Base-by-base conservation (phyloP, 371 early-diverging fungal genomes). In the Mucor indicus region DNA sequence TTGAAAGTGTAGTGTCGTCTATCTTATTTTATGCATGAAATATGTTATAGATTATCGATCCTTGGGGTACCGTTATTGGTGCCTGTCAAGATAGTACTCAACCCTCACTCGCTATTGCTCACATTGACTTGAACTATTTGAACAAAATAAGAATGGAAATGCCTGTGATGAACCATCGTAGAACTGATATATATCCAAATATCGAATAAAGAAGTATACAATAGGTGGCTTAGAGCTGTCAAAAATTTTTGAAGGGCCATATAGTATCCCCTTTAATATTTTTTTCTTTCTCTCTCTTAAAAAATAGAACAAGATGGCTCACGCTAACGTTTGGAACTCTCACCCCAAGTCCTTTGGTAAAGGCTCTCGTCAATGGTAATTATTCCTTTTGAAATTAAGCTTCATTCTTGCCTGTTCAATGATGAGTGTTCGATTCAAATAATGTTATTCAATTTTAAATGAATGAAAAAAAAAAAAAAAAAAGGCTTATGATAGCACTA, bases 341-440 rank as follows among this genome's bases (percentile, higher is more conserved):
- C 93, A 86, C 83, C 96, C 97, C 80, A 87, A 91, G 71, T 79
- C 80, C 63, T 95, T 86, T 81, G 96, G 97, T 73, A 98, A 98
- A 85, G 98, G 98, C 64, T 93, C 96, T 69, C 95, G 98, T 63
- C 85, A 92, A 78, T 98, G 98, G 94, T 93, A 82, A 50, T n/a
- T n/a, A n/a, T 36, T 44, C 21, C 45, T 32, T 40, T 33, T 27
- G 25, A n/a, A n/a, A n/a, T n/a, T n/a, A n/a, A n/a, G n/a, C n/a
- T n/a, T n/a, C n/a, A n/a, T n/a, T n/a, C n/a, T n/a, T n/a, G n/a
- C n/a, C n/a, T n/a, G 37, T 16, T 20, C 3, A 9, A 37, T 4
- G 17, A 37, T 16, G 37, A 37, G 2, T 27, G 16, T n/a, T n/a
- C n/a, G n/a, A n/a, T n/a, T n/a, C n/a, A n/a, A n/a, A n/a, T n/a